Evolutionary conservation across 345 rosid species (phyloP).

Genomic region (Combretum micranthum): DNA sequence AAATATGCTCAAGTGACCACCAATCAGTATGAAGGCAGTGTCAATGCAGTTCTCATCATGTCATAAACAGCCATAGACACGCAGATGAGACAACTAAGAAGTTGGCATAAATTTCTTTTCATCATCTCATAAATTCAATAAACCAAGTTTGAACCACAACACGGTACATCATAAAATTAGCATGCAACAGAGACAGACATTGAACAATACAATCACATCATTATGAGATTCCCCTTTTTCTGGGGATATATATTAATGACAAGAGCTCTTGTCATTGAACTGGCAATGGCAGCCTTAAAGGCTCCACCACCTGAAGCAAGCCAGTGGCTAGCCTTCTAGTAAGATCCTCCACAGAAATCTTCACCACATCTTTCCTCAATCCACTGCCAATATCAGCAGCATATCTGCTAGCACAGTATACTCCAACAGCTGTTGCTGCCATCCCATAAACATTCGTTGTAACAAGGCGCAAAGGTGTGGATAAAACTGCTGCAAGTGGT

Average conservation of each 20-base stretch:
- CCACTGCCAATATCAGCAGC: slow-evolving; percentile 73
- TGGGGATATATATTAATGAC: too few relatives aligned
- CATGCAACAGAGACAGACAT: neutral
- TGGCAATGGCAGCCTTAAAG: neutral
- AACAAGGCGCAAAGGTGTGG: slow-evolving; percentile 60
- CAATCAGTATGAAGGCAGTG: slow-evolving; percentile 85
- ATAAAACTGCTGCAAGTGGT: slow-evolving; percentile 71
- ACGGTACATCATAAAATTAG: too few relatives aligned
- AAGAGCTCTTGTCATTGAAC: too few relatives aligned
- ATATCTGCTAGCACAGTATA: slow-evolving; percentile 72
- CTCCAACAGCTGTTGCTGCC: slow-evolving; percentile 74
- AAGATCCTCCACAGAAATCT: slow-evolving; percentile 70
- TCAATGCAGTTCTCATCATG: slow-evolving; percentile 80
- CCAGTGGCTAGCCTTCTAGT: slow-evolving; percentile 57
- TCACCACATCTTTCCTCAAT: slow-evolving; percentile 65
- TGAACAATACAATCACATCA: neutral
- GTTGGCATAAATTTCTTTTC: too few relatives aligned
- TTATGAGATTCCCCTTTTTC: neutral
- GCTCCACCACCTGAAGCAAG: slow-evolving; percentile 46
- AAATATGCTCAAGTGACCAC: slow-evolving; percentile 96
- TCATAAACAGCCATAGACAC: slow-evolving; percentile 39
- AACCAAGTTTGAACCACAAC: too few relatives aligned
- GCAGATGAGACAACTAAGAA: neutral
- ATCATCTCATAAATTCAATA: too few relatives aligned
- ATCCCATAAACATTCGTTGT: slow-evolving; percentile 77